Evolutionary conservation across 1,284 basidiomycete species (phyloP), one percentile per base, ranked within the genome.

Genomic region (Sanghuangporus weigelae): DNA sequence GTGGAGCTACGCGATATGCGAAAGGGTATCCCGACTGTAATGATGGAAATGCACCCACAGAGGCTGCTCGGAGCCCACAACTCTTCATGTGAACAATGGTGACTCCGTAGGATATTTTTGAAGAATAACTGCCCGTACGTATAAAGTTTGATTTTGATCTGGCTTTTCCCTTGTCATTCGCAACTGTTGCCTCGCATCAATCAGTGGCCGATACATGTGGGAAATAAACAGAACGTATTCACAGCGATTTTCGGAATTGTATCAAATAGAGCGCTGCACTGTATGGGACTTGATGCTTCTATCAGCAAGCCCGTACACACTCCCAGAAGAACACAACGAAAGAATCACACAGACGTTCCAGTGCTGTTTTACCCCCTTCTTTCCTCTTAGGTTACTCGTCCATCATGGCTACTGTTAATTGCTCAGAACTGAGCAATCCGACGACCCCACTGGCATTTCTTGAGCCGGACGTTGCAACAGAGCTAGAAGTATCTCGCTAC

Each of bases 391-490:
- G 44, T 19, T 46, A 5, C 21, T 51, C 23, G 50, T 12, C 50
- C n/a, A 23, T 23, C 10, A 35, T 35, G 50, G 21, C 50, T 6
- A 3, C 50, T 21, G 21, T 23, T 11, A 16, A 26, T 26, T 51
- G 50, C 50, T 51, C 50, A n/a, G 50, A 42, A 16, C 23, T 67
- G 60, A 55, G 59, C 26, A 70, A 71, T 59, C 69, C 69, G 3
- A 40, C 56, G 39, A 69, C 69, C n/a, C 64, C 68, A n/a, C 48
- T 71, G 56, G 68, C 67, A 12, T 69, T 65, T 44, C 39, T 71
- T n/a, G 60, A 65, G 7, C 69, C 67, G 2, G 51, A 58, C 3
- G 10, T 67, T 16, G 69, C 65, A 21, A 40, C 63, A 42, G 65
- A 67, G 55, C 42, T 67, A 23, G 64, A 65, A 31, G 62, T 69